A percentile compares a stretch with the other conserved stretches of the same genome.
These are phyloP conservation scores for Macadamia integrifolia DNA, from an alignment of 164 flowering plant species.

Conservation along the genomic window DNA sequence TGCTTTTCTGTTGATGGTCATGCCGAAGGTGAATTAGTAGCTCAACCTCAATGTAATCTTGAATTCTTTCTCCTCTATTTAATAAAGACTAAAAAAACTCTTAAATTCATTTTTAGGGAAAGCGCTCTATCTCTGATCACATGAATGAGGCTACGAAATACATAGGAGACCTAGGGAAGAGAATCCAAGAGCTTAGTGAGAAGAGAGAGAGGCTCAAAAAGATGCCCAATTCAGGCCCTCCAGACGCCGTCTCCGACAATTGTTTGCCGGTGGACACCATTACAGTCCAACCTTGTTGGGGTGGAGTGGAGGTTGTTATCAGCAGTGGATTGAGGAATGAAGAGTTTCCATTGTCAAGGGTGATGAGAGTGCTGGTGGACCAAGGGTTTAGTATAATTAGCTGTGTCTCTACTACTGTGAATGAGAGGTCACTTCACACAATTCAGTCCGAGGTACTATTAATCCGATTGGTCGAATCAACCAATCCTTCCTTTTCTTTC, in stretches of 20 bases:
- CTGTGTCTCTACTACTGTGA: conserved; percentile 4
- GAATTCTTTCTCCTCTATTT: too few relatives aligned
- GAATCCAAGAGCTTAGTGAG: too few relatives aligned
- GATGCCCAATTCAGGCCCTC: not conserved
- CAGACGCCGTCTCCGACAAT: not conserved
- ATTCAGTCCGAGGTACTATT: conserved; percentile 8
- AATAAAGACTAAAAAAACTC: too few relatives aligned
- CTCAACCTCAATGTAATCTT: too few relatives aligned
- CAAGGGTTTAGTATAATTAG: conserved; percentile 5
- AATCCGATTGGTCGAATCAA: too few relatives aligned
- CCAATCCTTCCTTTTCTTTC: too few relatives aligned
- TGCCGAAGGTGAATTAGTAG: too few relatives aligned
- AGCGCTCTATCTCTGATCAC: too few relatives aligned
- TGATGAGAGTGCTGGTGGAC: conserved; percentile 12
- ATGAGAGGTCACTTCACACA: conserved; percentile 7
- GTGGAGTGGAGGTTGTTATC: conserved; percentile 32
- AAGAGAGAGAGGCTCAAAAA: not conserved
- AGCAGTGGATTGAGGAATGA: conserved; percentile 11
- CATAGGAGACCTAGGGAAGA: too few relatives aligned
- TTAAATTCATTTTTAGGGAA: too few relatives aligned
- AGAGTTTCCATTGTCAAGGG: conserved; percentile 23
- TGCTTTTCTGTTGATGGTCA: too few relatives aligned
- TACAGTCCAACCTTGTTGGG: conserved; percentile 20
- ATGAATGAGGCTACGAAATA: too few relatives aligned
- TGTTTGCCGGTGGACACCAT: not conserved